These are phyloP conservation scores for Ophiosphaerella korrae DNA, from an alignment of 2,329 filamentous ascomycete species.

Conservation along the genomic window DNA sequence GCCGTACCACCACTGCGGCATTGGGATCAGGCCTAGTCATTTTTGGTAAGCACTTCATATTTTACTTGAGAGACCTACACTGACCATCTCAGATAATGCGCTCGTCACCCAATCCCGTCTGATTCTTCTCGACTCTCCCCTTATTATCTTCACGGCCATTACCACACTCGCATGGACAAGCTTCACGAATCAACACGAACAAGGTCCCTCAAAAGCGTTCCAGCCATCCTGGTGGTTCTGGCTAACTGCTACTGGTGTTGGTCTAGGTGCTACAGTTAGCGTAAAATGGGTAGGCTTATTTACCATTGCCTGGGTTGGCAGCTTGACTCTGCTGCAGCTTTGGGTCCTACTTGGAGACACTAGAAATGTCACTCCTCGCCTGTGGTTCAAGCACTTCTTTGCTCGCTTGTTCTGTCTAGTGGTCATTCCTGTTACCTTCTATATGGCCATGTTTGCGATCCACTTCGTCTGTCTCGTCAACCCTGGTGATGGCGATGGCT, in stretches of 20 bases:
- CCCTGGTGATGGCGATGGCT: conserved; percentile 95
- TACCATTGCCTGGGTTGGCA: conserved; percentile 97
- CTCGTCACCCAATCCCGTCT: conserved; percentile 92
- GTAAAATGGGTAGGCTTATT: conserved; percentile 99
- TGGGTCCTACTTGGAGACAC: conserved; percentile 93
- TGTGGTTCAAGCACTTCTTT: conserved; percentile 93
- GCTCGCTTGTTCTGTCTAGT: conserved; percentile 91
- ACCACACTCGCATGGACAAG: conserved; percentile 88
- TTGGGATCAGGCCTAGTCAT: conserved; percentile 86
- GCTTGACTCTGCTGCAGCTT: conserved; percentile 86
- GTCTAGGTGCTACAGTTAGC: conserved; percentile 86
- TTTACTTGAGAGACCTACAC: not conserved
- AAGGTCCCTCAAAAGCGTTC: conserved; percentile 87
- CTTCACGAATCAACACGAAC: conserved; percentile 96
- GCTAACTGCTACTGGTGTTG: conserved; percentile 83
- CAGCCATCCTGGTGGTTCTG: conserved; percentile 96
- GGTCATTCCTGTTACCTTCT: conserved; percentile 85
- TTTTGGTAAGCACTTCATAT: conserved; percentile 67
- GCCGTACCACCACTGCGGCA: conserved; percentile 81
- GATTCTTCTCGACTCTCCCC: conserved; percentile 93
- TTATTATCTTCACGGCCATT: conserved; percentile 90
- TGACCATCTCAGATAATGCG: conserved; percentile 75
- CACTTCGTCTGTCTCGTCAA: conserved; percentile 94
- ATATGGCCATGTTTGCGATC: conserved; percentile 96
- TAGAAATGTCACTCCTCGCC: conserved; percentile 79